Evolutionary conservation across 352 stramenopile genomes (phyloP).

Genomic region (Phytophthora rubi): DNA sequence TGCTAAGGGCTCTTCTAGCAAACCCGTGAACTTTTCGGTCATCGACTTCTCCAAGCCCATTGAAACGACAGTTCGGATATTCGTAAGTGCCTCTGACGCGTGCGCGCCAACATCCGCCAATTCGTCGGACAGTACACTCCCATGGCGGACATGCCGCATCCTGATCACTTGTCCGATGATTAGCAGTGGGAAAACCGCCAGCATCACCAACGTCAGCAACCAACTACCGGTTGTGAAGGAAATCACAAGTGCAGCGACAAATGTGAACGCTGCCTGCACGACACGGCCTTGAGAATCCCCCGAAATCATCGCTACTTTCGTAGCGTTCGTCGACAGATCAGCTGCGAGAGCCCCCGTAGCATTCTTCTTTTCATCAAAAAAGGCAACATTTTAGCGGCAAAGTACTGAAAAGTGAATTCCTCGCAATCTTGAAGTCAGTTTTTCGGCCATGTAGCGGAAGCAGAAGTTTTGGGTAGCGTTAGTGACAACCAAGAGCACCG

Average conservation of each 20-base stretch:
- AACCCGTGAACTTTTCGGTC: slow-evolving; percentile 25
- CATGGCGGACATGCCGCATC: slow-evolving; percentile 37
- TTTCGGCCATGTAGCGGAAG: slow-evolving; percentile 59
- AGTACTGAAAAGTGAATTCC: slow-evolving; percentile 52
- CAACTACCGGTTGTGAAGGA: slow-evolving; percentile 67
- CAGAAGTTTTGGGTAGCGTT: slow-evolving; percentile 49
- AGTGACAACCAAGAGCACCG: slow-evolving; percentile 37
- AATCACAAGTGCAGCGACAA: slow-evolving; percentile 57
- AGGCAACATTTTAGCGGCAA: slow-evolving; percentile 52
- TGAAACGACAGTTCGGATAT: slow-evolving; percentile 51
- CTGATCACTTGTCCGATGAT: slow-evolving; percentile 46
- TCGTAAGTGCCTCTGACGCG: slow-evolving; percentile 48
- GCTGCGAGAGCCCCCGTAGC: slow-evolving; percentile 55
- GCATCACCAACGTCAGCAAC: slow-evolving; percentile 70
- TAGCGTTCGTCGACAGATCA: slow-evolving; percentile 59
- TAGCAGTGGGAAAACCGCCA: slow-evolving; percentile 64
- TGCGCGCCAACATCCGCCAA: slow-evolving; percentile 42
- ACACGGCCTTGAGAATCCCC: slow-evolving; percentile 57
- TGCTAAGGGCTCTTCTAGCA: slow-evolving; percentile 35
- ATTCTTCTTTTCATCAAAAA: slow-evolving; percentile 76
- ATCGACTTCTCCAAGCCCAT: slow-evolving; percentile 41
- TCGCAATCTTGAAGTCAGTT: slow-evolving; percentile 50
- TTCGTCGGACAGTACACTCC: slow-evolving; percentile 25
- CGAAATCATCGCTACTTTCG: slow-evolving; percentile 49
- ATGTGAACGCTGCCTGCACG: slow-evolving; percentile 49